phyloP scores from a whole-genome alignment of 2,329 filamentous ascomycete genomes.

The Orbilia quercus region DNA sequence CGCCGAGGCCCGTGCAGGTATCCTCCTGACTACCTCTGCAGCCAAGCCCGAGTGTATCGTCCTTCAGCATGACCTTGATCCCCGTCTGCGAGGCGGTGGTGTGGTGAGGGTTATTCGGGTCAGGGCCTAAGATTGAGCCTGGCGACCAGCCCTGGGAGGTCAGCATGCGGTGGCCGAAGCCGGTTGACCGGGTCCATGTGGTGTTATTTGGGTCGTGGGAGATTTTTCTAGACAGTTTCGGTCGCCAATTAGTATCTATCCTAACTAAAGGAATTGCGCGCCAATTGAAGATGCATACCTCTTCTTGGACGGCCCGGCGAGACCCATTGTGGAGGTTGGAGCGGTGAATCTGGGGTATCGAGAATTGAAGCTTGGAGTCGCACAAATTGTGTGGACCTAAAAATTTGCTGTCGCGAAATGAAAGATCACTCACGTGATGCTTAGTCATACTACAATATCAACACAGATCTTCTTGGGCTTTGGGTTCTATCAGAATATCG shows the following conservation, averaged over 20 bases:
- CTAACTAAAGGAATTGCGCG: too few species aligned
- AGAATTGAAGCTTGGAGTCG: neutral
- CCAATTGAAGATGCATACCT: slow-evolving; percentile 13
- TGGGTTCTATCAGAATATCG: too few species aligned
- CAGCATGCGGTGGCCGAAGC: slow-evolving; percentile 90
- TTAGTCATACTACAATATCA: neutral
- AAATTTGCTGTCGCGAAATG: neutral
- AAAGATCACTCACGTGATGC: neutral
- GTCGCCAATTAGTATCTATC: neutral
- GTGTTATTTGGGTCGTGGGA: slow-evolving; percentile 95
- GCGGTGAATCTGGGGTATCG: neutral
- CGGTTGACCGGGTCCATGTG: slow-evolving; percentile 84
- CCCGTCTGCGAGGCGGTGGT: slow-evolving; percentile 76
- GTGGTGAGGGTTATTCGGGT: slow-evolving; percentile 74
- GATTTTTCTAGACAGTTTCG: slow-evolving; percentile 71
- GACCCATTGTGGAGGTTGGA: slow-evolving; percentile 44
- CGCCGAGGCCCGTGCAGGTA: slow-evolving; percentile 84
- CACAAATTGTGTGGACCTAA: neutral
- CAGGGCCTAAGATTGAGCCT: slow-evolving; percentile 81
- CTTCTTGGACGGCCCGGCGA: slow-evolving; percentile 55
- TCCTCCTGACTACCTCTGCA: slow-evolving; percentile 76
- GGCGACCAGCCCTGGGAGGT: slow-evolving; percentile 89
- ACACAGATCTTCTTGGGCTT: too few species aligned
- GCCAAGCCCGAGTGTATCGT: slow-evolving; percentile 89
- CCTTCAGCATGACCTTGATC: slow-evolving; percentile 85